phyloP scores from a whole-genome alignment of 2,329 filamentous ascomycete genomes.

The Meredithiella fracta region DNA sequence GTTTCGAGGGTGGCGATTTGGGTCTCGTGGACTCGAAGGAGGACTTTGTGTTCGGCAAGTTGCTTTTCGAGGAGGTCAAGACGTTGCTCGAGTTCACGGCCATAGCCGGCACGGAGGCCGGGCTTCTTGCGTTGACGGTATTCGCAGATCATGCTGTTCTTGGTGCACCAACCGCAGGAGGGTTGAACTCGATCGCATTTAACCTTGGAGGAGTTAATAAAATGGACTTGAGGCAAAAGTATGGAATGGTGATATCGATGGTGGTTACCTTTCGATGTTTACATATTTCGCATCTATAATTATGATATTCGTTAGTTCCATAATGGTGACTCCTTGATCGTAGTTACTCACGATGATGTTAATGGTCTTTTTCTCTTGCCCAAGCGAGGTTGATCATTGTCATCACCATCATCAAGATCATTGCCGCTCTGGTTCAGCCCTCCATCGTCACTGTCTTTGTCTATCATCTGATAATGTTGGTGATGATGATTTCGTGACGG shows the following conservation, averaged over 20 bases:
- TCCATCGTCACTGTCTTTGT: conserved; percentile 33
- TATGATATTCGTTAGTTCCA: neutral
- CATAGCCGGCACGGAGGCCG: conserved; percentile 49
- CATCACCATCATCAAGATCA: conserved; percentile 25
- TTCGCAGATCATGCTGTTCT: conserved; percentile 46
- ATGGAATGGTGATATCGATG: neutral
- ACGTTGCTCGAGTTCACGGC: conserved; percentile 55
- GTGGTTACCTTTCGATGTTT: conserved; percentile 57
- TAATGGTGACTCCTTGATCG: neutral
- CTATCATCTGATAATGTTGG: conserved; percentile 5
- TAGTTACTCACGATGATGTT: conserved; percentile 39
- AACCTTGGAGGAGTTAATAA: conserved; percentile 27
- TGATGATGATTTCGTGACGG: neutral
- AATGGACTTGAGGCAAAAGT: neutral
- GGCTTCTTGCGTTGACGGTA: conserved; percentile 56
- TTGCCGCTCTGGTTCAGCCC: conserved; percentile 28
- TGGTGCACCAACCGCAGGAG: conserved; percentile 50
- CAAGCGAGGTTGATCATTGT: conserved; percentile 26
- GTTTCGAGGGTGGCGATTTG: neutral
- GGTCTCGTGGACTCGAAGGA: conserved; percentile 41
- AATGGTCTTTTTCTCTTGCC: conserved; percentile 45
- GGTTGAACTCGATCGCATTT: conserved; percentile 65
- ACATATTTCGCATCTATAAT: conserved; percentile 52
- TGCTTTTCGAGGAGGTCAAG: conserved; percentile 54
- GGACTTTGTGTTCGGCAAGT: conserved; percentile 47